Evolutionary conservation across 1,284 basidiomycete genomes (phyloP).

Genomic region (Tilletiopsis washingtonensis): DNA sequence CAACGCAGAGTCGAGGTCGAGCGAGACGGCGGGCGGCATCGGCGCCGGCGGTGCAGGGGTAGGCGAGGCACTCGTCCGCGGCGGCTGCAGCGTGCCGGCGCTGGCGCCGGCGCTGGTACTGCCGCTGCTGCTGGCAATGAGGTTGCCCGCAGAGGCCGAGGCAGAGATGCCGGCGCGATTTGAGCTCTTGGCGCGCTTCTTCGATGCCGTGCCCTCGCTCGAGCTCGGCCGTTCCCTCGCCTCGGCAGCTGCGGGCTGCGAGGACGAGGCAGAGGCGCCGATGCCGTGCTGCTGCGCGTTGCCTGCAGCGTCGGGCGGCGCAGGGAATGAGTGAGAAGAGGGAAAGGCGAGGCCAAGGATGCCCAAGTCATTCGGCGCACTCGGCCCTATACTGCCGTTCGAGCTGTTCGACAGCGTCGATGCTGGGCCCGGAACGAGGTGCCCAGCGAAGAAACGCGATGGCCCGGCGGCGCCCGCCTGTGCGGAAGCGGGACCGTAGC

Average conservation of each 20-base stretch:
- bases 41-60: neutral
- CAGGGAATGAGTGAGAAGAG: neutral
- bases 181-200: neutral
- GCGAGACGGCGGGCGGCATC: neutral
- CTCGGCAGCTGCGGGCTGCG: neutral
- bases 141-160: neutral
- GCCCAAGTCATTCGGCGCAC: neutral
- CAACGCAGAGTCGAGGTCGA: neutral
- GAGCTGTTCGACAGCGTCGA: neutral
- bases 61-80: neutral
- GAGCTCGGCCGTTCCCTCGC: too few species aligned
- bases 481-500: neutral
- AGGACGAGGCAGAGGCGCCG: neutral
- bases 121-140: slow-evolving; percentile 4
- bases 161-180: neutral
- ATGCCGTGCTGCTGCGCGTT: neutral
- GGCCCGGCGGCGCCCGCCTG: too few species aligned
- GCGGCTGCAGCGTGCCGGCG: neutral
- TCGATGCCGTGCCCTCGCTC: neutral
- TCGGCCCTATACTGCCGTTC: neutral
- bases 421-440: too few species aligned
- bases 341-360: neutral
- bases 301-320: neutral
- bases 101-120: neutral
- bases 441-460: neutral